Evolutionary conservation across 345 rosid genomes (phyloP).

Genomic region (Aurinia saxatilis): DNA sequence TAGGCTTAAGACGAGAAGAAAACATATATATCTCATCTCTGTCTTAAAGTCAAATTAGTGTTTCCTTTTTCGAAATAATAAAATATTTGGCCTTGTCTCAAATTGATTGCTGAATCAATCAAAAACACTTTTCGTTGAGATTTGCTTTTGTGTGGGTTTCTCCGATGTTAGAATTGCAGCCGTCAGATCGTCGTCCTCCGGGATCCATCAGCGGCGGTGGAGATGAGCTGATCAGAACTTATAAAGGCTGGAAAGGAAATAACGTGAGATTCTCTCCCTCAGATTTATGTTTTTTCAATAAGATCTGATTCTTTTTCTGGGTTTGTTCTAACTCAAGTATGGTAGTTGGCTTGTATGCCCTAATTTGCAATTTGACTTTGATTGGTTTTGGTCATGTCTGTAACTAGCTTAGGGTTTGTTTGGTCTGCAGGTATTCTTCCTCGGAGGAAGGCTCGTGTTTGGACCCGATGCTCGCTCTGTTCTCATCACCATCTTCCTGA

Average conservation of each 20-base stretch:
- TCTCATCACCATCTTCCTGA: slow-evolving; percentile 51
- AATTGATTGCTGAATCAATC: background rate
- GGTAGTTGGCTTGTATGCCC: slow-evolving; percentile 18
- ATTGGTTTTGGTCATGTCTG: no score
- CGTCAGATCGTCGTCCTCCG: slow-evolving; percentile 29
- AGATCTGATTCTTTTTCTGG: slow-evolving; percentile 32
- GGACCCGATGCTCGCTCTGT: slow-evolving; percentile 90
- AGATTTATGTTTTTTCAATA: background rate
- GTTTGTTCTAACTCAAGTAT: background rate
- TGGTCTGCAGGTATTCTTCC: slow-evolving; percentile 75
- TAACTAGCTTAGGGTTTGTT: no score
- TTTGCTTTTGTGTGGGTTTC: background rate
- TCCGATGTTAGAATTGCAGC: slow-evolving; percentile 34
- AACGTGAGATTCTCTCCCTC: slow-evolving; percentile 44
- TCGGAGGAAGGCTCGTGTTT: slow-evolving; percentile 78
- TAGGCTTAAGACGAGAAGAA: background rate
- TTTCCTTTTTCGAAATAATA: background rate
- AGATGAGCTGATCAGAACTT: slow-evolving; percentile 43
- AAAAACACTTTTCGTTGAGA: background rate
- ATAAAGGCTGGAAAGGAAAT: slow-evolving; percentile 76
- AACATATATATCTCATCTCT: slow-evolving; percentile 1
- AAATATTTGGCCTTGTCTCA: background rate
- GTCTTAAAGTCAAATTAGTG: slow-evolving; percentile 2
- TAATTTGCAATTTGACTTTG: slow-evolving; percentile 6
- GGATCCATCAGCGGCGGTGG: slow-evolving; percentile 24